Conservation (phyloP, 1,139 yeast species). For the Pneumocystis murina region DNA sequence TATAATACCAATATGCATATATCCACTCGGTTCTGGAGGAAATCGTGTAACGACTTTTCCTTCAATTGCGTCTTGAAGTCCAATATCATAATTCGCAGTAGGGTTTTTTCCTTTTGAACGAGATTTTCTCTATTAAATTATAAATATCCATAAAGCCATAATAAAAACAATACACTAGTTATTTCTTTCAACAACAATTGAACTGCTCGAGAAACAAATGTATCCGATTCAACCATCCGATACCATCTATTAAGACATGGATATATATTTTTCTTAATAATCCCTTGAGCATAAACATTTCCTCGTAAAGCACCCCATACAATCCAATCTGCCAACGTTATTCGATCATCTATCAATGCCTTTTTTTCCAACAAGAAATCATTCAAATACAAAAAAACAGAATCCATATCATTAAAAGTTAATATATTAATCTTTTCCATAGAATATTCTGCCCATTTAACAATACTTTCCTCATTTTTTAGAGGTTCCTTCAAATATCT, state of each 20-base stretch:
- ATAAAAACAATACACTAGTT: background rate
- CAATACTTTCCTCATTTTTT: background rate
- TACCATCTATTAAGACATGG: constrained; percentile 90
- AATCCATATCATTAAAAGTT: background rate
- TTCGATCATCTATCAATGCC: background rate
- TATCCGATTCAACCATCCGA: constrained; percentile 52
- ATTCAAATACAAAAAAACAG: background rate
- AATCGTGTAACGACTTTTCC: constrained; percentile 95
- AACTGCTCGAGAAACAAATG: constrained; percentile 53
- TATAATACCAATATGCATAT: constrained; percentile 46
- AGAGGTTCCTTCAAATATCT: background rate
- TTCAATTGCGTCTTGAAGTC: constrained; percentile 71
- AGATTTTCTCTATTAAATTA: constrained; percentile 34
- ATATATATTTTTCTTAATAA: constrained; percentile 69
- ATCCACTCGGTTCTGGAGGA: constrained; percentile 91
- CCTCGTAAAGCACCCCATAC: constrained; percentile 91
- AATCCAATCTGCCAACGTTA: constrained; percentile 67
- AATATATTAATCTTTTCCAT: background rate
- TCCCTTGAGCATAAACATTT: constrained; percentile 82
- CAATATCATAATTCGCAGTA: constrained; percentile 87
- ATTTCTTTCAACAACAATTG: constrained; percentile 66
- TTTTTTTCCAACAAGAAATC: background rate
- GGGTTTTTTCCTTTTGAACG: constrained; percentile 45
- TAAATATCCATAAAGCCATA: constrained; percentile 25
- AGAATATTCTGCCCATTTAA: background rate